Evolutionary conservation across 352 stramenopile species (phyloP).

Genomic region (Pythium vanterpoolii): DNA sequence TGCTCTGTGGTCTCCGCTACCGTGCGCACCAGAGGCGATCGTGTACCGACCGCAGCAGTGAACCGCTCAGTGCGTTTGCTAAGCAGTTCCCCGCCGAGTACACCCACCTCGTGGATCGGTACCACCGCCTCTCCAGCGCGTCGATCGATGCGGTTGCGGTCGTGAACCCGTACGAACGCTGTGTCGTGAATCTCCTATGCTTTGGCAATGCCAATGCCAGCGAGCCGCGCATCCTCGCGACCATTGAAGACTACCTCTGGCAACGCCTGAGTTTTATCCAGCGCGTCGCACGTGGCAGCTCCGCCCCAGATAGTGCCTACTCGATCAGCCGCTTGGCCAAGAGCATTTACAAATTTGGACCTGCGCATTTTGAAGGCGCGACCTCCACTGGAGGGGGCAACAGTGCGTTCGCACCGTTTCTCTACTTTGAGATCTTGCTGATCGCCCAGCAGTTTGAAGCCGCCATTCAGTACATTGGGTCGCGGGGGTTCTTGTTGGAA

Average conservation of each 20-base stretch:
- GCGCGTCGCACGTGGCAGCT: conserved; percentile 31
- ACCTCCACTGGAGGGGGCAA: conserved; percentile 27
- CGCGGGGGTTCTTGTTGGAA: conserved; percentile 74
- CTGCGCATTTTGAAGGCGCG: conserved; percentile 61
- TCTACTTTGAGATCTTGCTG: conserved; percentile 82
- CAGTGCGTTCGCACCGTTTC: conserved; percentile 49
- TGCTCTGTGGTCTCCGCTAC: conserved; percentile 59
- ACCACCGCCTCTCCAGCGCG: conserved; percentile 63
- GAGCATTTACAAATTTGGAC: conserved; percentile 76
- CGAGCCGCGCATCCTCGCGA: conserved; percentile 69
- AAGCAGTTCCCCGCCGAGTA: conserved; percentile 71
- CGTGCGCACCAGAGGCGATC: conserved; percentile 56
- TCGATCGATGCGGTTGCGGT: conserved; percentile 71
- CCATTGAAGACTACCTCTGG: conserved; percentile 86
- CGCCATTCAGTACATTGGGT: conserved; percentile 75
- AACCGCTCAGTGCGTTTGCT: conserved; percentile 47
- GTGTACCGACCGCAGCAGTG: conserved; percentile 33
- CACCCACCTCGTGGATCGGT: conserved; percentile 55
- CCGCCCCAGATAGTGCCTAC: conserved; percentile 53
- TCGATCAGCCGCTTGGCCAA: conserved; percentile 58
- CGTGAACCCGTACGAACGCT: conserved; percentile 74
- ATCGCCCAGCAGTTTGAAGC: conserved; percentile 79
- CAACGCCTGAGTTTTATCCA: conserved; percentile 82
- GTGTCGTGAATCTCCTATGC: conserved; percentile 77
- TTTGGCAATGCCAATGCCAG: conserved; percentile 77